Conservation (phyloP, 2,329 filamentous ascomycete species). For the Penicillium sp. region DNA sequence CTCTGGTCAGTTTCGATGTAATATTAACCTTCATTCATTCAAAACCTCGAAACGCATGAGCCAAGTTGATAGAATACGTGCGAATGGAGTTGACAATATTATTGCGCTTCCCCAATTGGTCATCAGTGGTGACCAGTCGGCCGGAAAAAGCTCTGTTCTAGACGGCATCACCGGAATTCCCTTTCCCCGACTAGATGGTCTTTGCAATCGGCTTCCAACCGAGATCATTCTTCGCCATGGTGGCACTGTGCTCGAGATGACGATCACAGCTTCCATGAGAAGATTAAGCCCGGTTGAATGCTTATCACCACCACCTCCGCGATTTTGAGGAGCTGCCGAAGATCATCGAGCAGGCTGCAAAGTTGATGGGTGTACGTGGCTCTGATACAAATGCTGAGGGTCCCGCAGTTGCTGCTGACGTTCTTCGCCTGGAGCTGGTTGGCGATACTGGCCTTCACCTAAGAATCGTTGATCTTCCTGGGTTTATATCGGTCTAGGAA, state of each 20-base stretch:
- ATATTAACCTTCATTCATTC: not conserved
- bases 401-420: slow-evolving; percentile 2
- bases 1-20: not conserved
- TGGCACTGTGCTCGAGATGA: not conserved
- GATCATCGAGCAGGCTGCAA: not conserved
- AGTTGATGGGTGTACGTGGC: slow-evolving; percentile 11
- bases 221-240: slow-evolving; percentile 52
- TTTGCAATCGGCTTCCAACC: slow-evolving; percentile 63
- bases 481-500: slow-evolving; percentile 54
- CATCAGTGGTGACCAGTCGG: slow-evolving; percentile 63
- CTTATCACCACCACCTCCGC: not conserved
- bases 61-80: slow-evolving; percentile 56
- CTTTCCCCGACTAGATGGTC: slow-evolving; percentile 59
- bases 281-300: not conserved
- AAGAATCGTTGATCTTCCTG: slow-evolving; percentile 61
- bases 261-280: not conserved
- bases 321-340: not conserved
- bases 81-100: slow-evolving; percentile 51
- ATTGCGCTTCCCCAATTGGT: slow-evolving; percentile 60
- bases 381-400: slow-evolving; percentile 6
- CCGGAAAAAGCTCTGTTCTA: slow-evolving; percentile 60
- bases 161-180: slow-evolving; percentile 62
- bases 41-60: slow-evolving; percentile 43
- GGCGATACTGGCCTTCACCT: slow-evolving; percentile 48
- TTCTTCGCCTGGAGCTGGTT: not conserved